Percentiles rank a stretch among this genome's conserved stretches.
phyloP scores from a whole-genome alignment of 2,329 filamentous ascomycete genomes.

The Cyanodermella asteris region DNA sequence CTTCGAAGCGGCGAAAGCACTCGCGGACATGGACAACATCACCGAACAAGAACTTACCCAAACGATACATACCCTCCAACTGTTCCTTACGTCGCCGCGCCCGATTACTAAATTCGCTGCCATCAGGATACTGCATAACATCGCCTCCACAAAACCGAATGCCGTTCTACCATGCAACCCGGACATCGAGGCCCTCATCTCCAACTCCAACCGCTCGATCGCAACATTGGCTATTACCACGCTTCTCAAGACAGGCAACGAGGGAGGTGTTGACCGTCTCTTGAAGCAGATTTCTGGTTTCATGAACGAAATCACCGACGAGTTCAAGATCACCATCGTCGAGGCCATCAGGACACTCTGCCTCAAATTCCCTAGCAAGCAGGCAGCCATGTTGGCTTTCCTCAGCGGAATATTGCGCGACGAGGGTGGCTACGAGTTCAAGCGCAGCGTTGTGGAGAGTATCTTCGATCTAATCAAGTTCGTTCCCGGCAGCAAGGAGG shows the following conservation, averaged over 20 bases:
- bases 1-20: constrained; percentile 95
- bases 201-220: constrained; percentile 90
- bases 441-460: constrained; percentile 90
- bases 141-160: constrained; percentile 87
- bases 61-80: constrained; percentile 82
- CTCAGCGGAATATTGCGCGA: constrained; percentile 90
- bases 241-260: constrained; percentile 91
- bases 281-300: constrained; percentile 98
- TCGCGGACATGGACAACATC: constrained; percentile 84
- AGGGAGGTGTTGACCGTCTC: constrained; percentile 83
- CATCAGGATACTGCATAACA: constrained; percentile 86
- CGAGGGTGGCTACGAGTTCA: constrained; percentile 96
- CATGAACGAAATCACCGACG: constrained; percentile 97
- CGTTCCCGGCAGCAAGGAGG: constrained; percentile 64
- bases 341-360: constrained; percentile 93
- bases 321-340: constrained; percentile 99
- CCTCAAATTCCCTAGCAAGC: constrained; percentile 94
- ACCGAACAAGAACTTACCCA: constrained; percentile 79
- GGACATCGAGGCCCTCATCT: constrained; percentile 91
- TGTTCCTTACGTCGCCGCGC: constrained; percentile 88
- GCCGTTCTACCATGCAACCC: constrained; percentile 87
- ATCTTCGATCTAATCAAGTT: constrained; percentile 99
- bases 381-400: constrained; percentile 94
- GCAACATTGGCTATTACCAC: constrained; percentile 97
- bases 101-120: constrained; percentile 95